These are phyloP conservation scores for Astrephomene gubernaculifera DNA, from an alignment of 139 green algal species.

Conservation along the genomic window DNA sequence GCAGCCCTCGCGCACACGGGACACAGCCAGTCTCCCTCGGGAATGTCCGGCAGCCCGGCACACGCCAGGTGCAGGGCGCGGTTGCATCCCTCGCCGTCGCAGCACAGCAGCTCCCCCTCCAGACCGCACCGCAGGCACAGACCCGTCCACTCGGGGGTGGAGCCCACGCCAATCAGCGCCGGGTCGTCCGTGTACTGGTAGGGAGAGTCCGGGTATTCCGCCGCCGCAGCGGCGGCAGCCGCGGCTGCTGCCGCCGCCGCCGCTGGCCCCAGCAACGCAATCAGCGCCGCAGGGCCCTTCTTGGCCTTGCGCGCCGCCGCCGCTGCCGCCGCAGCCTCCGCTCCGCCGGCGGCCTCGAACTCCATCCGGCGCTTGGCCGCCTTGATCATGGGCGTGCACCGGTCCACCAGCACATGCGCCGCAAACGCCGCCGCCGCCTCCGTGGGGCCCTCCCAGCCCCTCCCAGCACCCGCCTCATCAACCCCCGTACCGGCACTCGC, in stretches of 20 bases:
- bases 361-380: constrained; percentile 2
- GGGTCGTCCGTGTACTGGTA: background rate
- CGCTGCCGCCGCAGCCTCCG: background rate
- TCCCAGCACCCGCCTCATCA: constrained; percentile 4
- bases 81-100: constrained; percentile 39
- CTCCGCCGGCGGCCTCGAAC: constrained; percentile 7
- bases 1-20: background rate
- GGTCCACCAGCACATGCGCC: constrained; percentile 11
- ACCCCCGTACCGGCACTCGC: constrained; percentile 38
- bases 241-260: background rate
- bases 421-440: constrained; percentile 4
- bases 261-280: constrained; percentile 7
- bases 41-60: background rate
- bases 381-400: constrained; percentile 36
- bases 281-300: constrained; percentile 30
- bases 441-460: background rate
- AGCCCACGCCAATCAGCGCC: constrained; percentile 5
- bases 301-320: constrained; percentile 25
- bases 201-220: background rate
- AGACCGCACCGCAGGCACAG: constrained; percentile 31
- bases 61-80: constrained; percentile 27
- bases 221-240: background rate
- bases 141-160: constrained; percentile 8
- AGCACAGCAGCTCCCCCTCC: constrained; percentile 46
- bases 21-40: constrained; percentile 44